A percentile compares a stretch with the other conserved stretches of the same genome.
These are phyloP conservation scores for Trichophyton schoenleinii DNA, from an alignment of 2,329 filamentous ascomycete species.

Conservation along the genomic window DNA sequence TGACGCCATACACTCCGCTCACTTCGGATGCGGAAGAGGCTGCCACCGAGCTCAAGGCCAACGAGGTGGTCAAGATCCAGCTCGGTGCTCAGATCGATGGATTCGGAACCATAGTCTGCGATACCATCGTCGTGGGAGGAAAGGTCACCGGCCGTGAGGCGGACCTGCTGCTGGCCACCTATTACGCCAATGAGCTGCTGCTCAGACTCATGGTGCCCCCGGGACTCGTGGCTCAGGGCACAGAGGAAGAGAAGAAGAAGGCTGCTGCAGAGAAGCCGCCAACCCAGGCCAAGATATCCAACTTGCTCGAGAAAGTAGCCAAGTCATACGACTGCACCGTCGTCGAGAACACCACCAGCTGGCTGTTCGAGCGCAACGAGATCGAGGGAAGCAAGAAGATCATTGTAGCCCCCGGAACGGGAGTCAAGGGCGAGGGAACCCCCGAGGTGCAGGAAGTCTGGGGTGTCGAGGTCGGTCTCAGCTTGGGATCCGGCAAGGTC, in stretches of 20 bases:
- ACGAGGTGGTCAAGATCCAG: slow-evolving; percentile 91
- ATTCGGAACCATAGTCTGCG: slow-evolving; percentile 90
- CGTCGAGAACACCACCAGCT: slow-evolving; percentile 96
- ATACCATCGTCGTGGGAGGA: slow-evolving; percentile 67
- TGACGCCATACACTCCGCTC: slow-evolving; percentile 93
- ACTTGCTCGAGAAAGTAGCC: slow-evolving; percentile 78
- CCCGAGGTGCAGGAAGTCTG: slow-evolving; percentile 88
- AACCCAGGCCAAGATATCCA: slow-evolving; percentile 75
- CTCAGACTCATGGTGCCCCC: slow-evolving; percentile 82
- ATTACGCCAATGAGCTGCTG: slow-evolving; percentile 93
- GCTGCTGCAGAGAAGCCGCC: slow-evolving; percentile 69
- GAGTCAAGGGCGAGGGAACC: slow-evolving; percentile 79
- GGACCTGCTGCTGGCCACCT: slow-evolving; percentile 76
- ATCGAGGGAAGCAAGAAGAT: slow-evolving; percentile 99
- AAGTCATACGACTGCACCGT: slow-evolving; percentile 84
- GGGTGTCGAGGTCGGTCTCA: slow-evolving; percentile 94
- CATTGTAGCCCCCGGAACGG: slow-evolving; percentile 65
- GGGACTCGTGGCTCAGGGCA: slow-evolving; percentile 68
- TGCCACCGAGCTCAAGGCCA: slow-evolving; percentile 61
- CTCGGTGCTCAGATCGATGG: slow-evolving; percentile 98
- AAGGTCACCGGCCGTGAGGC: slow-evolving; percentile 64
- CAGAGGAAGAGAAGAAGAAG: slow-evolving; percentile 93
- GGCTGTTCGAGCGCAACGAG: slow-evolving; percentile 92
- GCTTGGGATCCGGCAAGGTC: slow-evolving; percentile 82
- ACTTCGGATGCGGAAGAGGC: slow-evolving; percentile 78